Percentiles rank a stretch among this genome's conserved stretches.
These are phyloP conservation scores for Termitomyces sp. DNA, from an alignment of 768 basidiomycete species.

Conservation along the genomic window DNA sequence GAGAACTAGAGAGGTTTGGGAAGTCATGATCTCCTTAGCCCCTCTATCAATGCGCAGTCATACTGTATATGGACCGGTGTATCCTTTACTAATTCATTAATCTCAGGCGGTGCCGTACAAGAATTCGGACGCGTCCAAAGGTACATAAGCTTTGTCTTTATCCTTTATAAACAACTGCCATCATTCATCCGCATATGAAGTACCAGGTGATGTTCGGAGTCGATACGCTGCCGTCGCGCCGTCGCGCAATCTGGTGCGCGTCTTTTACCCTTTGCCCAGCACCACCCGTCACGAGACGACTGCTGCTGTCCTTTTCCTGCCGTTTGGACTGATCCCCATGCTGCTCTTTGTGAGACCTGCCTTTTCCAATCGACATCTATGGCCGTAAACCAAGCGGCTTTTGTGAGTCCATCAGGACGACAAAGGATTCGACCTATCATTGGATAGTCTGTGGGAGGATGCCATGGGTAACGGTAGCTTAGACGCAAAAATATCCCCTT, in stretches of 20 bases:
- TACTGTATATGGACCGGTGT: not conserved
- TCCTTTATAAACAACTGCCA: not conserved
- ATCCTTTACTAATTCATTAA: not conserved
- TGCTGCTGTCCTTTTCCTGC: not conserved
- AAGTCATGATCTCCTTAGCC: not conserved
- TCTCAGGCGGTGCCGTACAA: not conserved
- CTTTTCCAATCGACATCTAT: not conserved
- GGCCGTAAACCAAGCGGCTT: not conserved
- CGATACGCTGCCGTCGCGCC: not conserved
- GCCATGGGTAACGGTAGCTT: not conserved
- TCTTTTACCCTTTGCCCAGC: slow-evolving; percentile 7
- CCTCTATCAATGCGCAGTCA: not conserved
- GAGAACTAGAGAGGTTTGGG: not conserved
- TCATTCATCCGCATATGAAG: not conserved
- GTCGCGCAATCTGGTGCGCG: not conserved
- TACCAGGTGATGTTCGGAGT: slow-evolving; percentile 1
- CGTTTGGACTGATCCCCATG: not conserved
- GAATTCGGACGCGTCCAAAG: not conserved
- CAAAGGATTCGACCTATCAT: not conserved
- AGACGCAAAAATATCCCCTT: slow-evolving; percentile 9
- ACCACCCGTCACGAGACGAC: slow-evolving; percentile 3
- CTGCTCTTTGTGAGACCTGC: slow-evolving; percentile 1
- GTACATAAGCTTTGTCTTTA: slow-evolving; percentile 3
- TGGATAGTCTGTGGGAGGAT: slow-evolving; percentile 4
- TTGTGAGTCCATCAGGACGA: not conserved